Evolutionary conservation across 192 early-diverging fungal species (phyloP), one percentile per base, ranked within the genome.

Genomic region (Linnemannia hyalina): DNA sequence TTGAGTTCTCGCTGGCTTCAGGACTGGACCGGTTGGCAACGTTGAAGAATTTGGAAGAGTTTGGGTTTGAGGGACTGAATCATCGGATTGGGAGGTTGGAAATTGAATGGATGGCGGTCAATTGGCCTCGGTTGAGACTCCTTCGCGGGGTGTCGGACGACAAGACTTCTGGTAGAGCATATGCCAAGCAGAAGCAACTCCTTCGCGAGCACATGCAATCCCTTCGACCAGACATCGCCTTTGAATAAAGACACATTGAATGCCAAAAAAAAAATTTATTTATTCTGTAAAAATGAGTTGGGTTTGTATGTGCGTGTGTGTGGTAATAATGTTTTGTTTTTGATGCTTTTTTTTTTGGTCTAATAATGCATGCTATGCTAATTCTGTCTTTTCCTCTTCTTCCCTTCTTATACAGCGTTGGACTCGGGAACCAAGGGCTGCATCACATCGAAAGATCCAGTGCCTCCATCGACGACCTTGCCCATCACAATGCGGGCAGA

Each of bases 401-500:
- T 65, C 26, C 29, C 11, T 29, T 11, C 4, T 65, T 65, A 65
- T 65, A 26, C 60, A 6, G 60, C 29, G 60, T 65, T 85, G 40
- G 82, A 41, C 74, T 85, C 82, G 35, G 75, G 77, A 23, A 73
- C 68, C 71, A 93, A 72, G 72, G 92, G 89, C 82, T 93, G 91
- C 75, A 95, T 85, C 9, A 99, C 93, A 82, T 99, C 97, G 87
- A 99, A 99, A 9, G 97, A 87, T 29, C 99, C 99, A 8, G 99
- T 99, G 46, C 99, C 99, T 6, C 95, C 97, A 73, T 91, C 90
- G 11, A 99, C 96, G 4, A 97, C 95, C 91, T 97, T 93, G 73
- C 99, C 99, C 90, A 99, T 90, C 47, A 99, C 98, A 70, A 99
- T 91, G 69, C 98, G 93, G 6, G 98, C 94, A 35, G 98, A 99